phyloP scores from a whole-genome alignment of 768 basidiomycete species.

The Pleurotus sapidus region DNA sequence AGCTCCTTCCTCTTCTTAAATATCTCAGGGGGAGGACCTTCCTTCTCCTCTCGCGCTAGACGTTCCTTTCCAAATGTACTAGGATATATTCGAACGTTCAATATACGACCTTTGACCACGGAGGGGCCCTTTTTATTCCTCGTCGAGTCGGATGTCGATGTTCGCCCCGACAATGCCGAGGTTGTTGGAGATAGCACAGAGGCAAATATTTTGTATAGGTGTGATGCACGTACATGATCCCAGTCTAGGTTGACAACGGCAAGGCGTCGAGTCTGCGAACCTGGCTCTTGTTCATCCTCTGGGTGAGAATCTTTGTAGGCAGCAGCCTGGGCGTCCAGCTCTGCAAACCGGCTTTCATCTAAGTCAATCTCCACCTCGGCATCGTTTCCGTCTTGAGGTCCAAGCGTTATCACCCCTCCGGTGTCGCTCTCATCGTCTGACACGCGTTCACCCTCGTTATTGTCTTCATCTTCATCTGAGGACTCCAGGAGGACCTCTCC shows the following conservation, averaged over 20 bases:
- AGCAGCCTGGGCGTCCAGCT: conserved; percentile 72
- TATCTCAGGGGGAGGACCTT: conserved; percentile 85
- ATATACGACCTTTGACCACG: conserved; percentile 61
- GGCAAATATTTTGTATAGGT: conserved; percentile 90
- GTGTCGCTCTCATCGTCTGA: conserved; percentile 44
- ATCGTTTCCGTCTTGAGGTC: conserved; percentile 38
- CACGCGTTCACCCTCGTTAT: conserved; percentile 35
- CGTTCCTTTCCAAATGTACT: conserved; percentile 90
- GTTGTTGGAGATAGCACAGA: conserved; percentile 73
- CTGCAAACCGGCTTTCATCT: conserved; percentile 71
- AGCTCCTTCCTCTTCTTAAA: conserved; percentile 56
- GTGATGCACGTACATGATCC: conserved; percentile 89
- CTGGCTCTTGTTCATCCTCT: conserved; percentile 30
- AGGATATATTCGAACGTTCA: conserved; percentile 85
- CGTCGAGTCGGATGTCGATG: conserved; percentile 13
- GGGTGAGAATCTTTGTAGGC: conserved; percentile 52
- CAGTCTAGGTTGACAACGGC: conserved; percentile 97
- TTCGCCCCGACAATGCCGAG: conserved; percentile 28
- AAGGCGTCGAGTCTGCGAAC: conserved; percentile 61
- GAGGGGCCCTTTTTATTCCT: conserved; percentile 17
- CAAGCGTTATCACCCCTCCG: conserved; percentile 48
- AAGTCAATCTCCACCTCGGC: conserved; percentile 68
- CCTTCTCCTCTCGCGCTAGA: conserved; percentile 81
- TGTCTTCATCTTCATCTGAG: conserved; percentile 71
- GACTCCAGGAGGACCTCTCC: conserved; percentile 87